These are phyloP conservation scores for Xanthoconium separans DNA, from an alignment of 1,284 basidiomycete species.

Conservation along the genomic window DNA sequence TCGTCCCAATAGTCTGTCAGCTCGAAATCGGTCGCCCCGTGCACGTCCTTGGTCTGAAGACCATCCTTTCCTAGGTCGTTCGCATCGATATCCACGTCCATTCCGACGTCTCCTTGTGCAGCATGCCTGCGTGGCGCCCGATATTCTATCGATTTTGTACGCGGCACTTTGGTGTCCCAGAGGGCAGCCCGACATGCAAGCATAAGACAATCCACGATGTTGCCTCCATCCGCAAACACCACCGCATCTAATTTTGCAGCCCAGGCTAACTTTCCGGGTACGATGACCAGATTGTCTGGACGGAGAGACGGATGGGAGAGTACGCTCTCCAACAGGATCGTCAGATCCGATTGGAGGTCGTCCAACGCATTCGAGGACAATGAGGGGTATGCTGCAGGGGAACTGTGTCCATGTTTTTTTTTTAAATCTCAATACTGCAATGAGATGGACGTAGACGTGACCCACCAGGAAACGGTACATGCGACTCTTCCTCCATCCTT, in stretches of 20 bases:
- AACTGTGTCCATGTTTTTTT: slow-evolving; percentile 42
- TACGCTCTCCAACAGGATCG: slow-evolving; percentile 54
- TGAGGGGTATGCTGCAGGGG: slow-evolving; percentile 74
- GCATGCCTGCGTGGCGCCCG: slow-evolving; percentile 35
- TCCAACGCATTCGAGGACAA: slow-evolving; percentile 61
- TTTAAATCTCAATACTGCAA: slow-evolving; percentile 5
- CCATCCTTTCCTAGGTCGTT: slow-evolving; percentile 26
- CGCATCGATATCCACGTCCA: slow-evolving; percentile 50
- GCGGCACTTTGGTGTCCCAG: slow-evolving; percentile 77
- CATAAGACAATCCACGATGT: slow-evolving; percentile 72
- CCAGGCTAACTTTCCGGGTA: slow-evolving; percentile 68
- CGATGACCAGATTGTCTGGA: slow-evolving; percentile 60
- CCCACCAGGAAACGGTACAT: slow-evolving; percentile 75
- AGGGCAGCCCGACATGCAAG: slow-evolving; percentile 73
- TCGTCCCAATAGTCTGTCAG: slow-evolving; percentile 83
- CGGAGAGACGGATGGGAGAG: slow-evolving; percentile 62
- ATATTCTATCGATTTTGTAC: slow-evolving; percentile 66
- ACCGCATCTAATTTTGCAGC: slow-evolving; percentile 65
- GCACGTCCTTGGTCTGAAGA: slow-evolving; percentile 54
- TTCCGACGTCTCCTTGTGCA: slow-evolving; percentile 34
- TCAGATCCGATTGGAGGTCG: slow-evolving; percentile 69
- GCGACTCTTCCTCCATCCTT: slow-evolving; percentile 57
- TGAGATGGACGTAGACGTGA: slow-evolving; percentile 11
- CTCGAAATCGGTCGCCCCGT: slow-evolving; percentile 67
- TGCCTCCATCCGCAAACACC: slow-evolving; percentile 70